Evolutionary conservation across 192 early-diverging fungal genomes (phyloP).

Genomic region (Nowakowskiella sp.): DNA sequence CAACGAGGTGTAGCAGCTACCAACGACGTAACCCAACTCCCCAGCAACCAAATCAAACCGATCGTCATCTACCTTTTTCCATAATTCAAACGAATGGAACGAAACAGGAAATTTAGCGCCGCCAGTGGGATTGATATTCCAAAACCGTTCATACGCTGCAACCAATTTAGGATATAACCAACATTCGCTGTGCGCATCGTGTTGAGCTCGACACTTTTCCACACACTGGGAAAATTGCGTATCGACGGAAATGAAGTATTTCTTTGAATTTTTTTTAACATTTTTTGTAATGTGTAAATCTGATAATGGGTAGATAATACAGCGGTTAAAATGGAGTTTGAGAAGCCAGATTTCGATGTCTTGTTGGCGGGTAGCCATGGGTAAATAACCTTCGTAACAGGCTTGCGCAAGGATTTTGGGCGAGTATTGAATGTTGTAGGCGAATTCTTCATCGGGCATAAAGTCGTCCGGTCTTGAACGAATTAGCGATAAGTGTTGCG

Average conservation of each 20-base stretch:
- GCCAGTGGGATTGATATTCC: too few relatives aligned
- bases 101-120: too few relatives aligned
- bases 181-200: not conserved
- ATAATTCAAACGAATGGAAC: not conserved
- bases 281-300: not conserved
- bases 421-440: not conserved
- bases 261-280: not conserved
- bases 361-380: not conserved
- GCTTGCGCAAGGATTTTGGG: not conserved
- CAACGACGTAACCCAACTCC: not conserved
- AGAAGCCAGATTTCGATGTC: not conserved
- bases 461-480: too few relatives aligned
- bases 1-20: not conserved
- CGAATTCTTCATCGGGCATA: not conserved
- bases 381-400: not conserved
- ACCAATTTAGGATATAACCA: not conserved
- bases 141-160: not conserved
- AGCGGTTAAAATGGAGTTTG: not conserved
- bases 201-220: not conserved
- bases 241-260: not conserved
- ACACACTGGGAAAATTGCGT: not conserved
- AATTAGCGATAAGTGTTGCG: too few relatives aligned
- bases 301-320: not conserved
- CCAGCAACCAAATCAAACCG: not conserved
- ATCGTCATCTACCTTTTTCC: not conserved